Evolutionary conservation across 495 filamentous ascomycete species (phyloP).

Genomic region (Parmelia sp.): DNA sequence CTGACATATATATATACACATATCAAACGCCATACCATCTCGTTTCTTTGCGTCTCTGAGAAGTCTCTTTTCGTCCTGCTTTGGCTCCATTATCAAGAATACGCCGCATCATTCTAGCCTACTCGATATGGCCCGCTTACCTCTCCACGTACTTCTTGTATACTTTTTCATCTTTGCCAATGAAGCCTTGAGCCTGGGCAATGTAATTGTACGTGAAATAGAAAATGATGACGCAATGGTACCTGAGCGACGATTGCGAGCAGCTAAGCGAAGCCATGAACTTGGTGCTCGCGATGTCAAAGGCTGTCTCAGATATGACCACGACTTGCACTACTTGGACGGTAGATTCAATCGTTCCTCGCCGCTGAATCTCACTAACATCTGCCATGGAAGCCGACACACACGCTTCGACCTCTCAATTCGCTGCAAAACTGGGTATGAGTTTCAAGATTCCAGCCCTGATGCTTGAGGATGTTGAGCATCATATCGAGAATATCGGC

Average conservation of each 20-base stretch:
- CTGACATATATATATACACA: neutral
- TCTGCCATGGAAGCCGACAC: neutral
- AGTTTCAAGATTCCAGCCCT: conserved; percentile 27
- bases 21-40: neutral
- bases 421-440: conserved; percentile 23
- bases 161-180: neutral
- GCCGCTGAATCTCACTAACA: neutral
- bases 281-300: conserved; percentile 12
- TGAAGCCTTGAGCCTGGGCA: neutral
- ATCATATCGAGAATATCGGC: conserved; percentile 22
- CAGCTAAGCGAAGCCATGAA: conserved; percentile 8
- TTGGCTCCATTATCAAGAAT: no score
- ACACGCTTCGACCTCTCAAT: conserved; percentile 14
- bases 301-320: conserved; percentile 19
- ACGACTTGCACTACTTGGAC: conserved; percentile 22
- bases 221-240: neutral
- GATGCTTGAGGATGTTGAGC: conserved; percentile 29
- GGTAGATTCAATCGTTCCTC: conserved; percentile 8
- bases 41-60: neutral
- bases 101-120: no score
- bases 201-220: neutral
- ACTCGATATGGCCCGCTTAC: neutral
- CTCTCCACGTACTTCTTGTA: neutral
- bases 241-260: conserved; percentile 13
- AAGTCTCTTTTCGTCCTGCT: no score